A percentile compares a stretch with the other conserved stretches of the same genome.
Evolutionary conservation across 179 eudicot genomes (phyloP).

Genomic region (Sideroxylon spinosum): DNA sequence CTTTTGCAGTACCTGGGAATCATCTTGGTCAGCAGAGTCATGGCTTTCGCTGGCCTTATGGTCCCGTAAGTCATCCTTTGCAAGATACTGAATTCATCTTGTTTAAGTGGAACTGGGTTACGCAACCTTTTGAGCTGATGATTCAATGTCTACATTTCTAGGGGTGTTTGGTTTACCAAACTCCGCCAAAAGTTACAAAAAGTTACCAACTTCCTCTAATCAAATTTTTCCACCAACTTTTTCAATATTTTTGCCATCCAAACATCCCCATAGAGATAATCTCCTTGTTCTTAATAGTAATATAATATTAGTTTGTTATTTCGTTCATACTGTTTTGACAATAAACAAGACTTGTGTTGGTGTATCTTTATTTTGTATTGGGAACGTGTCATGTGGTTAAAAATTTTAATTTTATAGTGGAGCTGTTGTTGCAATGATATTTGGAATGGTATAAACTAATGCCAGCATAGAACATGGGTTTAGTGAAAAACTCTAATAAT

Average conservation of each 20-base stretch:
- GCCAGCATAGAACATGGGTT: neutral
- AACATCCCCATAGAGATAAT: too few species aligned
- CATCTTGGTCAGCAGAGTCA: constrained; percentile 99
- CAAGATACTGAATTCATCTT: neutral
- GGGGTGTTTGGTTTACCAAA: too few species aligned
- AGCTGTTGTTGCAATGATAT: neutral
- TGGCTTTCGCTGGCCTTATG: constrained; percentile 99
- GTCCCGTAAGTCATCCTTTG: constrained; percentile 60
- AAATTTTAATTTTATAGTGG: neutral
- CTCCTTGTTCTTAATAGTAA: neutral
- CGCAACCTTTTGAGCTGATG: neutral
- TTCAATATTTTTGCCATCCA: too few species aligned
- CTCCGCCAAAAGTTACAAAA: too few species aligned
- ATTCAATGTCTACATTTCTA: neutral
- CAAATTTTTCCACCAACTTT: too few species aligned
- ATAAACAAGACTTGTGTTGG: neutral
- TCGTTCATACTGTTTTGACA: neutral
- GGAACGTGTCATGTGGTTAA: neutral
- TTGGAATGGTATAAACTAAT: neutral
- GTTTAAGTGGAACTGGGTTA: neutral
- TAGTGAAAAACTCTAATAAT: neutral
- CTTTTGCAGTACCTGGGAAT: constrained; percentile 97
- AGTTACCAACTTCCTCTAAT: too few species aligned
- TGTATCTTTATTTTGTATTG: neutral
- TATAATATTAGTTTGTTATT: neutral